Evolutionary conservation across 2,329 filamentous ascomycete genomes (phyloP), one percentile per base, ranked within the genome.

Genomic region (Rachicladosporium sp.): DNA sequence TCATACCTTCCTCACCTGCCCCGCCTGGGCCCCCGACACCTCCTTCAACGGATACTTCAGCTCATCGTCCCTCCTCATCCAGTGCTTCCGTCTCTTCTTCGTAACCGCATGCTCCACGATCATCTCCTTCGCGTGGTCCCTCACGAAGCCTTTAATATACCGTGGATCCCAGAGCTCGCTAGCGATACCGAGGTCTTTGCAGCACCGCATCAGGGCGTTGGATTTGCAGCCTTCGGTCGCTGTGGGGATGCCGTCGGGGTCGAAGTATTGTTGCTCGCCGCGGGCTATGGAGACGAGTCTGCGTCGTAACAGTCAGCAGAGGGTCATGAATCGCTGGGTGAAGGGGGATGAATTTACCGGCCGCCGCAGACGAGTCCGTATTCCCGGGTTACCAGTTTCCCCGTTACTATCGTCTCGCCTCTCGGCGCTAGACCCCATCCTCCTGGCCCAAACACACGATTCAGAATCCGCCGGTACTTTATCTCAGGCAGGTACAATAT

Each of bases 401-500:
- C 76, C n/a, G 84, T 87, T 1, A 94, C 83, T 10, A 86, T 80
- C 37, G 84, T 78, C 58, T 93, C 84, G 10, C 87, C 82, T 43
- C 88, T 70, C 7, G 91, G 91, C 41, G 89, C 89, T 40, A 98
- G 67, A 1, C 91, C 91, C 91, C 91, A 98, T 6, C 83, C 91
- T 39, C 93, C 91, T 0, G 91, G 91, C 0, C 91, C 89, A 64
- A 98, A 98, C 0, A 87, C 86, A 53, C 71, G 69, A 60, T 96
- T 95, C 53, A 98, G 64, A 47, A 93, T 89, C 46, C 89, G 71
- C 33, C 91, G 71, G 66, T 98, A 98, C 67, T 96, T 95, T 69
- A 98, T 96, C 70, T 98, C 91, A 9, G 91, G 91, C 43, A 98
- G 69, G 60, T 96, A 98, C 43, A 96, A 69, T 50, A 98, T 89